Conservation (phyloP, 257 asterid species). For the Solanum arcanum region DNA sequence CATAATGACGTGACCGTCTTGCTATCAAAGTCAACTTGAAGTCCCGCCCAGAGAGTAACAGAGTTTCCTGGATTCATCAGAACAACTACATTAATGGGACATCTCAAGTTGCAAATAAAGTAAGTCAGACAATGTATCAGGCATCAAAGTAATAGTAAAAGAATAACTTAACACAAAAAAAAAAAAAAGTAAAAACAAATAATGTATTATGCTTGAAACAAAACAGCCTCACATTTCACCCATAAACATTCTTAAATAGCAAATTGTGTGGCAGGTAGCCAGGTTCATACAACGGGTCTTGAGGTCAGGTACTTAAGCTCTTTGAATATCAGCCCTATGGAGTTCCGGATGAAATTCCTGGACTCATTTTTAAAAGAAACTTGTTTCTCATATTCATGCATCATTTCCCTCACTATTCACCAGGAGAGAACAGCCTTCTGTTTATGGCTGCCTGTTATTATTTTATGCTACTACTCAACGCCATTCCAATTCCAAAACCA, state of each 20-base stretch:
- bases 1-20: conserved; percentile 93
- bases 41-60: conserved; percentile 67
- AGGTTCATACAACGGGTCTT: neutral
- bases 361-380: neutral
- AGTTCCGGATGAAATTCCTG: neutral
- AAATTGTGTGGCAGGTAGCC: neutral
- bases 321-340: neutral
- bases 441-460: neutral
- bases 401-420: neutral
- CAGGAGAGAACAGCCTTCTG: neutral
- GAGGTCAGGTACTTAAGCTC: neutral
- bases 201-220: neutral
- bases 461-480: neutral
- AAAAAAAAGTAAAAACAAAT: neutral
- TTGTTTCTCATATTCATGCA: neutral
- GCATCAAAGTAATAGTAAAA: neutral
- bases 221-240: neutral
- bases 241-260: neutral
- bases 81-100: neutral
- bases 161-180: neutral
- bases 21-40: conserved; percentile 68
- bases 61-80: conserved; percentile 48
- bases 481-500: neutral
- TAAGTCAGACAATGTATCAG: neutral
- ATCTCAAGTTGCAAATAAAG: neutral